A percentile compares a stretch with the other conserved stretches of the same genome.
These are phyloP conservation scores for Diaporthe vaccinii DNA, from an alignment of 2,329 filamentous ascomycete genomes.

Conservation along the genomic window DNA sequence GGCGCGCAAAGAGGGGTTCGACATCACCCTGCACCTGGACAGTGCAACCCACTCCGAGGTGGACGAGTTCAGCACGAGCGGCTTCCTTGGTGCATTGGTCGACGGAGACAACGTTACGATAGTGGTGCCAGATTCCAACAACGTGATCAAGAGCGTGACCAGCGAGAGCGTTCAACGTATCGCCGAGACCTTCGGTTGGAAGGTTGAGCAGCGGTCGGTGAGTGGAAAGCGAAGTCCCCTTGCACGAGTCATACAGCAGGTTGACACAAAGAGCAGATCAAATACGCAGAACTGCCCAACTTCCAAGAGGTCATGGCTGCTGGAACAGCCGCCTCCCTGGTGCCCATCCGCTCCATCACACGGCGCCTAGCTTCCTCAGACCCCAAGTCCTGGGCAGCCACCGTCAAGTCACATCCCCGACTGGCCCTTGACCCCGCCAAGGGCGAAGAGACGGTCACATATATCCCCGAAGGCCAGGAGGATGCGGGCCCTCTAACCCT, in stretches of 20 bases:
- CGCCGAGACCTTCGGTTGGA: constrained; percentile 84
- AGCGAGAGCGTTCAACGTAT: constrained; percentile 84
- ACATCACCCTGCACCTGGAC: constrained; percentile 96
- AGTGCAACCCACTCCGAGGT: constrained; percentile 86
- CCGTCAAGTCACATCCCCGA: constrained; percentile 52
- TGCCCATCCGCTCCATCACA: constrained; percentile 92
- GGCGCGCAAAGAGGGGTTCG: constrained; percentile 83
- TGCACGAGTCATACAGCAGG: not conserved
- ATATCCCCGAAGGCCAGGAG: constrained; percentile 67
- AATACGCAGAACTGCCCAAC: constrained; percentile 67
- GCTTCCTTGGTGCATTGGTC: constrained; percentile 85
- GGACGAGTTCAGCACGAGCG: constrained; percentile 96
- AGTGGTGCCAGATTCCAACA: constrained; percentile 88
- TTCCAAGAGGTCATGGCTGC: constrained; percentile 87
- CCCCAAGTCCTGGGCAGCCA: constrained; percentile 55
- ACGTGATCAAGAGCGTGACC: constrained; percentile 89
- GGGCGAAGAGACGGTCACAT: constrained; percentile 66
- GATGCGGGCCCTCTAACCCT: constrained; percentile 81
- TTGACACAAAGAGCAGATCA: constrained; percentile 63
- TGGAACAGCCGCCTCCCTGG: constrained; percentile 90
- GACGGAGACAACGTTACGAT: constrained; percentile 73
- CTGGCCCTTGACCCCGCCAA: constrained; percentile 52
- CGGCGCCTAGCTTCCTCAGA: constrained; percentile 63
- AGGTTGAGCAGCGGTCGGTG: constrained; percentile 81
- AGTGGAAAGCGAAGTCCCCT: constrained; percentile 46